Evolutionary conservation across 2,329 filamentous ascomycete species (phyloP).

Genomic region (Bipolaris bicolor): DNA sequence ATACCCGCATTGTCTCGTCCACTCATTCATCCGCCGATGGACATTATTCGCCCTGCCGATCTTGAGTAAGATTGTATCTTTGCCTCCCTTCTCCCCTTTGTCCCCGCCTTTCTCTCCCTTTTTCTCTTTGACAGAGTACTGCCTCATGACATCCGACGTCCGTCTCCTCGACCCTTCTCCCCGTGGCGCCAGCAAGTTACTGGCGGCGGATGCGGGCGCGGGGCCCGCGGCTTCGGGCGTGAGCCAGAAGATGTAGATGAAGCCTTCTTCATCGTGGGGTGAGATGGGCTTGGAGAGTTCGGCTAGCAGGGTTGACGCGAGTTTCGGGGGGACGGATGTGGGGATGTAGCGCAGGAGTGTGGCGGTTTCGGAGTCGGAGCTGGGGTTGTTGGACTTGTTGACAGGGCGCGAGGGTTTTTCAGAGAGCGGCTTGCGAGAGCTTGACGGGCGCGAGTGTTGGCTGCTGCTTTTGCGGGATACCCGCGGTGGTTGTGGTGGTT

Average conservation of each 20-base stretch:
- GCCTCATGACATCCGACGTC: constrained; percentile 43
- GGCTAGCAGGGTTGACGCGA: constrained; percentile 71
- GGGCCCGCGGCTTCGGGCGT: constrained; percentile 67
- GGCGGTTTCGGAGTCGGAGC: constrained; percentile 42
- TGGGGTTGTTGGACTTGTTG: constrained; percentile 25
- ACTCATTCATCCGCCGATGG: constrained; percentile 87
- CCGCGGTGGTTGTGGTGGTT: constrained; percentile 11
- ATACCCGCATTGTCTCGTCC: constrained; percentile 91
- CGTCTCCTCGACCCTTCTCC: constrained; percentile 18
- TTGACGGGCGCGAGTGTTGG: background rate
- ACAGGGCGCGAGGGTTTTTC: constrained; percentile 33
- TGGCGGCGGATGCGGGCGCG: constrained; percentile 56
- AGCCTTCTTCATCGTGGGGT: constrained; percentile 75
- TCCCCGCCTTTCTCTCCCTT: background rate
- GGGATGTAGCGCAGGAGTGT: constrained; percentile 72
- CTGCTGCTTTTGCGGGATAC: constrained; percentile 10
- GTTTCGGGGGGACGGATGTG: constrained; percentile 67
- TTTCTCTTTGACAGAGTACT: constrained; percentile 38
- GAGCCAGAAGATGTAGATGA: constrained; percentile 99
- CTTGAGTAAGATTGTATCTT: constrained; percentile 69
- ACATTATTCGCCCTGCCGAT: constrained; percentile 79
- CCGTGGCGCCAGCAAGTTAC: constrained; percentile 57
- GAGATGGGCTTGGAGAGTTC: constrained; percentile 81
- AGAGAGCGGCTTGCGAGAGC: constrained; percentile 25
- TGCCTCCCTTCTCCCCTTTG: constrained; percentile 29